A percentile compares a stretch with the other conserved stretches of the same genome.
These are phyloP conservation scores for Datura wrightii DNA, from an alignment of 257 asterid species.

Conservation along the genomic window DNA sequence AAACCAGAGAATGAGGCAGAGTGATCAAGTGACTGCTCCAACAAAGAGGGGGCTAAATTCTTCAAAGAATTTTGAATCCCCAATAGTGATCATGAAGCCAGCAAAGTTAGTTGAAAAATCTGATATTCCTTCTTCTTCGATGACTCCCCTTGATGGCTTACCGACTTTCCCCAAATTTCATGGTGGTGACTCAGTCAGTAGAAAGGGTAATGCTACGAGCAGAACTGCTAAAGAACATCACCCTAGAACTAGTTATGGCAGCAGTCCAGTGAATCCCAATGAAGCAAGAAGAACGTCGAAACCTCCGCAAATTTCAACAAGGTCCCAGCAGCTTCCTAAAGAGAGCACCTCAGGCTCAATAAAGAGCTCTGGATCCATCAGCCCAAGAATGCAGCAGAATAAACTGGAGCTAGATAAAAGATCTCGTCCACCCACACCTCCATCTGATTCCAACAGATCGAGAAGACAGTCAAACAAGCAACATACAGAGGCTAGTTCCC, in stretches of 20 bases:
- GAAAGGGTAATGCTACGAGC: constrained; percentile 44
- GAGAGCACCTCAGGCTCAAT: constrained; percentile 51
- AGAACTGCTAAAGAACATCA: constrained; percentile 45
- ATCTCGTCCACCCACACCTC: constrained; percentile 71
- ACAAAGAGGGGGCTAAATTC: constrained; percentile 50
- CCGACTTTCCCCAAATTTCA: constrained; percentile 50
- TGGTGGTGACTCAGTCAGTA: constrained; percentile 41
- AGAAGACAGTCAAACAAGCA: constrained; percentile 67
- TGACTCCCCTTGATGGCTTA: constrained; percentile 53
- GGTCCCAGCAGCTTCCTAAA: constrained; percentile 55
- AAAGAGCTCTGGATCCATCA: constrained; percentile 65
- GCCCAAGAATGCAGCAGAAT: constrained; percentile 82
- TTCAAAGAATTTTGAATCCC: constrained; percentile 57
- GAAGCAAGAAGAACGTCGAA: constrained; percentile 48
- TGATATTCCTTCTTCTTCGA: constrained; percentile 66
- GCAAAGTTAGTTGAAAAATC: constrained; percentile 75
- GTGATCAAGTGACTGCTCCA: constrained; percentile 44
- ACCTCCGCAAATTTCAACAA: constrained; percentile 50
- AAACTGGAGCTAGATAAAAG: constrained; percentile 68
- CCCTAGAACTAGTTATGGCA: constrained; percentile 46
- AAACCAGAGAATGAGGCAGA: constrained; percentile 50
- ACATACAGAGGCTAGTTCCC: constrained; percentile 61
- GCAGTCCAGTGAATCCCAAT: constrained; percentile 44
- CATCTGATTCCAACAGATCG: constrained; percentile 62
- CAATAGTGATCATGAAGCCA: constrained; percentile 93